These are phyloP conservation scores for Colletotrichum theobromicola DNA, from an alignment of 2,329 filamentous ascomycete genomes.

Conservation along the genomic window DNA sequence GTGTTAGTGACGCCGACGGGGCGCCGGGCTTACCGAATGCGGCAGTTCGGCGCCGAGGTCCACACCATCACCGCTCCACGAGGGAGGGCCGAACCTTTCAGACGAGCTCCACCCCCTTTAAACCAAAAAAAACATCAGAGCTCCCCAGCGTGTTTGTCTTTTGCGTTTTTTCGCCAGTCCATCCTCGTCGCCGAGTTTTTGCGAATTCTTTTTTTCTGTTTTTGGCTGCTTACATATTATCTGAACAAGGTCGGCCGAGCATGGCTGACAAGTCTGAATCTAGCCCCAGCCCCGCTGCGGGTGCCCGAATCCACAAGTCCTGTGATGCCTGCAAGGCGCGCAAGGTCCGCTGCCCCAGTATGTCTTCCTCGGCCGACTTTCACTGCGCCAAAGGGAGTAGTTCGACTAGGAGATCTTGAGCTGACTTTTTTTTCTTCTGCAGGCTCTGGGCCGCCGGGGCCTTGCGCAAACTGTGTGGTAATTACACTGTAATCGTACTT, in stretches of 20 bases:
- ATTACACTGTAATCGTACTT: background rate
- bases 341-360: constrained; percentile 45
- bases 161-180: background rate
- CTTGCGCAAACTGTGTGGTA: constrained; percentile 34
- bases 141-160: background rate
- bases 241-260: background rate
- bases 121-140: background rate
- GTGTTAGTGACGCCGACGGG: background rate
- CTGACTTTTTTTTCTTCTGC: background rate
- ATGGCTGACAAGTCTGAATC: background rate
- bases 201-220: background rate
- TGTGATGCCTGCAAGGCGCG: constrained; percentile 45
- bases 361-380: background rate
- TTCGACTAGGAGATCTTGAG: background rate
- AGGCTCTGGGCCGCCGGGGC: constrained; percentile 24
- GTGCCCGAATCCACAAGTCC: constrained; percentile 28
- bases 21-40: background rate
- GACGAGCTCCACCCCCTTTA: background rate
- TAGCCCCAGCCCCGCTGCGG: background rate
- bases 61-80: background rate
- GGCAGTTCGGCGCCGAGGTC: constrained; percentile 3
- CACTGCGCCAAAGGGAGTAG: background rate
- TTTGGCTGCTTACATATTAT: background rate
- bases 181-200: background rate
- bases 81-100: background rate